A percentile compares a stretch with the other conserved stretches of the same genome.
phyloP scores from a whole-genome alignment of 805 yeast species.

The Wickerhamiella sorbophila region DNA sequence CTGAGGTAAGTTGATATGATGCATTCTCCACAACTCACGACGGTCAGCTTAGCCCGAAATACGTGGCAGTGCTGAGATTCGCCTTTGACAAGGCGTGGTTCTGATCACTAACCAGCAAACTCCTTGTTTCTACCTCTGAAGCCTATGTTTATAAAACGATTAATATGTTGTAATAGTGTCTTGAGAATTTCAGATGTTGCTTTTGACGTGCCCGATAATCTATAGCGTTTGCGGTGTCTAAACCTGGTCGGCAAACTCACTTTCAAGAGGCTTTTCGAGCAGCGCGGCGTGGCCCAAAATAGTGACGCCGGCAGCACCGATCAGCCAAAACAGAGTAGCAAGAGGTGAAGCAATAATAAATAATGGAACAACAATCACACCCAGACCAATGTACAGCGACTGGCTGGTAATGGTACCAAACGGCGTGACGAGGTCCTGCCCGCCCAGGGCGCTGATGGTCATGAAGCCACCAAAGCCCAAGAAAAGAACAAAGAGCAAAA shows the following conservation, averaged over 20 bases:
- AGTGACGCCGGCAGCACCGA: conserved; percentile 67
- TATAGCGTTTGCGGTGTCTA: too few species aligned
- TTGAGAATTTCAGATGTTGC: too few species aligned
- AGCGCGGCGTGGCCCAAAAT: conserved; percentile 79
- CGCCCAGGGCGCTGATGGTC: conserved; percentile 67
- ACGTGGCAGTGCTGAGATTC: conserved; percentile 54
- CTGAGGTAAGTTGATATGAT: conserved; percentile 38
- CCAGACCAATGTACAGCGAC: conserved; percentile 60
- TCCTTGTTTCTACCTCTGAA: background rate
- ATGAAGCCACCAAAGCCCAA: conserved; percentile 61
- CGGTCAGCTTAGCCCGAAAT: conserved; percentile 44
- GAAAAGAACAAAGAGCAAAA: conserved; percentile 68
- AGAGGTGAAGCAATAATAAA: conserved; percentile 83
- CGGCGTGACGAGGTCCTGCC: conserved; percentile 62
- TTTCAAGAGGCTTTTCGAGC: conserved; percentile 90
- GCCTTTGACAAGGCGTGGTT: conserved; percentile 82
- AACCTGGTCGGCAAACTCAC: conserved; percentile 65
- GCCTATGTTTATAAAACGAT: background rate
- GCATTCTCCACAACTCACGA: conserved; percentile 50
- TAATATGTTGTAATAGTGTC: too few species aligned
- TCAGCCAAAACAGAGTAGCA: conserved; percentile 80
- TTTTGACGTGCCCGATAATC: too few species aligned
- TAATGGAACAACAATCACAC: conserved; percentile 63
- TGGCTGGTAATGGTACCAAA: conserved; percentile 64
- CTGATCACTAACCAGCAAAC: conserved; percentile 20